Conservation (phyloP, 495 filamentous ascomycete genomes). For the Podospora anserina region DNA sequence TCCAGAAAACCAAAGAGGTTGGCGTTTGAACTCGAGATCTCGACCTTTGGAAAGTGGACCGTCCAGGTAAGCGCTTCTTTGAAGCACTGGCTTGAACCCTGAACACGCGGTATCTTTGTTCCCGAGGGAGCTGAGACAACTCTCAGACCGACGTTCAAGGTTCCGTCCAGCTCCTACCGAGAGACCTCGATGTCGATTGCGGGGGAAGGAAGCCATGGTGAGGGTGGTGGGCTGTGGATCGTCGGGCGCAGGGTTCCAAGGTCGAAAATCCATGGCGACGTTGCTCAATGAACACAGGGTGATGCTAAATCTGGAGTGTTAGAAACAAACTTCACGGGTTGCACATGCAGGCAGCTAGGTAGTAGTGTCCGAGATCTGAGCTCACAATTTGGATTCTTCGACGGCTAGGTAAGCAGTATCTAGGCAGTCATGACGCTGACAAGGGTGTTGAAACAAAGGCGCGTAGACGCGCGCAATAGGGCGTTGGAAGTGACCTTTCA, state of each 20-base stretch:
- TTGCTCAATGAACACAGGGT: not conserved
- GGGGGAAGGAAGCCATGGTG: not conserved
- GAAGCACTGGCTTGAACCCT: not conserved
- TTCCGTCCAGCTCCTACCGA: not conserved
- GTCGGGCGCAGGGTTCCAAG: not conserved
- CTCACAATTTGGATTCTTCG: not conserved
- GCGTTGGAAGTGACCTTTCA: too few relatives aligned
- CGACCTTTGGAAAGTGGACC: not conserved
- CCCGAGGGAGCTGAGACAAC: not conserved
- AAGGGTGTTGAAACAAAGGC: not conserved
- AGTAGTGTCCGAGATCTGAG: not conserved
- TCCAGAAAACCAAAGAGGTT: not conserved
- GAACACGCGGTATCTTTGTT: not conserved
- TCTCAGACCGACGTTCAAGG: not conserved
- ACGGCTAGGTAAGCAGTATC: not conserved
- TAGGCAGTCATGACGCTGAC: not conserved
- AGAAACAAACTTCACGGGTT: not conserved
- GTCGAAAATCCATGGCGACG: not conserved
- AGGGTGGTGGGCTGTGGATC: not conserved
- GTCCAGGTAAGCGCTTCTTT: too few relatives aligned
- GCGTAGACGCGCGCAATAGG: too few relatives aligned
- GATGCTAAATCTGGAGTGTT: not conserved
- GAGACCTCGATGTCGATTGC: not conserved
- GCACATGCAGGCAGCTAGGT: not conserved
- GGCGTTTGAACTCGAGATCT: not conserved